Evolutionary conservation across 2,329 filamentous ascomycete species (phyloP), one percentile per base, ranked within the genome.

Genomic region (Stachybotrys elegans): DNA sequence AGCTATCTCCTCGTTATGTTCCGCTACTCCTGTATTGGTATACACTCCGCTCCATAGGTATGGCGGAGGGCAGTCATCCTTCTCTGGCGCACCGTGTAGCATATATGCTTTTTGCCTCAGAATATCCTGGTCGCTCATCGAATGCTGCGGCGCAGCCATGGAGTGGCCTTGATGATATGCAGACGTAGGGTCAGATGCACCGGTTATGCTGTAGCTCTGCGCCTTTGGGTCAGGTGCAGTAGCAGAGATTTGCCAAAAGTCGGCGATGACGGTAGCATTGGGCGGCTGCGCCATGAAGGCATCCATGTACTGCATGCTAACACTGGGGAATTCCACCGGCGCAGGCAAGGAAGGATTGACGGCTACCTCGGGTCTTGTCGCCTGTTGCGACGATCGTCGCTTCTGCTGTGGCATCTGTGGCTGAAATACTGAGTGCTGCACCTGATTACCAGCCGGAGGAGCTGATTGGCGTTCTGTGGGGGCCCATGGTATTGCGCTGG

Each of bases 21-120:
- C 60, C 43, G 57, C 52, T 4, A 51, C 47, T 14, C n/a, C n/a
- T n/a, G n/a, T n/a, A n/a, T n/a, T n/a, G n/a, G 58, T 55, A 41
- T 63, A 66, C 3, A 55, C 51, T 19, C 63, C 58, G 4, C 63
- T 49, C 72, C 72, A 75, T 5, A 72, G 50, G 55, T 66, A 72
- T 0, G 69, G 65, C 2, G 67, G 64, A 9, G 59, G 57, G 22
- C 67, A 54, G 9, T 67, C 60, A 6, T 66, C 63, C 34, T 59
- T 57, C 1, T 56, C 49, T 4, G 52, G 48, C 34, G 57, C 22
- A 55, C 53, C 39, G 31, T 52, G 52, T 21, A 51, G 32, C 1
- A 42, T 19, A 2, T 56, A 47, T 14, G 51, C 46, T 37, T 57
- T 47, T 22, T 58, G 55, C 13, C 45, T 43, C 20, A 52, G 40